Percentiles rank a stretch among this genome's conserved stretches.
These are phyloP conservation scores for Penicillium capsulatum DNA, from an alignment of 2,329 filamentous ascomycete genomes.

Conservation along the genomic window DNA sequence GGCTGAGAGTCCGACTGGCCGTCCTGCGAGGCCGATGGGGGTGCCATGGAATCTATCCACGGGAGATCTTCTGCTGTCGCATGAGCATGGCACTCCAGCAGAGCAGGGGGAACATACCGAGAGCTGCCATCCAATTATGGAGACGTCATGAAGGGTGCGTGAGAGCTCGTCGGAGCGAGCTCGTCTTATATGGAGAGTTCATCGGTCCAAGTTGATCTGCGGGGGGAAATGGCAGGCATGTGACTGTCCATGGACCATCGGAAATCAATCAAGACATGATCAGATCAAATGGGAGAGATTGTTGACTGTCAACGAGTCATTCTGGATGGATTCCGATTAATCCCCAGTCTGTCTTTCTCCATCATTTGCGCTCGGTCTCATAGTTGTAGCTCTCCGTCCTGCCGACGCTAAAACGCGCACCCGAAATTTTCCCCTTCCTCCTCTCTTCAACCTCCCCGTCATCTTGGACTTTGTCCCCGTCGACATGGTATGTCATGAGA, in stretches of 20 bases:
- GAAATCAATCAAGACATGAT: too few species aligned
- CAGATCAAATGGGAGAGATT: too few species aligned
- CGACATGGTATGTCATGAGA: constrained; percentile 24
- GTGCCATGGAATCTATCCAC: constrained; percentile 54
- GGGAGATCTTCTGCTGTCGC: constrained; percentile 42
- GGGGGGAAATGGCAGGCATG: constrained; percentile 22
- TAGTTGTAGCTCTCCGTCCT: constrained; percentile 15
- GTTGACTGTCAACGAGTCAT: too few species aligned
- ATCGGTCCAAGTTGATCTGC: constrained; percentile 23
- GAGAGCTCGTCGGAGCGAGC: constrained; percentile 27
- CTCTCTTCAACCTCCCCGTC: constrained; percentile 18
- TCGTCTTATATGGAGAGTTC: constrained; percentile 16
- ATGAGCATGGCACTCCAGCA: constrained; percentile 20
- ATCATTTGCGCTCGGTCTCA: constrained; percentile 1
- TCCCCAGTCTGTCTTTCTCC: neutral
- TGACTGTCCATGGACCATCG: too few species aligned
- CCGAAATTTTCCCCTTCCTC: constrained; percentile 29
- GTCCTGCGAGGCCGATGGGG: constrained; percentile 38
- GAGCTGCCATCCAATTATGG: constrained; percentile 48
- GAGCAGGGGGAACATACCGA: constrained; percentile 37
- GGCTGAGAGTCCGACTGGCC: constrained; percentile 45
- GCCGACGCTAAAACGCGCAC: constrained; percentile 24
- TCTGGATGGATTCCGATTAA: too few species aligned
- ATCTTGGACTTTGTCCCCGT: constrained; percentile 13
- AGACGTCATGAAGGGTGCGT: constrained; percentile 30